Percentiles rank a stretch among this genome's conserved stretches.
These are phyloP conservation scores for Trapa incisa DNA, from an alignment of 345 rosid genomes.

Conservation along the genomic window DNA sequence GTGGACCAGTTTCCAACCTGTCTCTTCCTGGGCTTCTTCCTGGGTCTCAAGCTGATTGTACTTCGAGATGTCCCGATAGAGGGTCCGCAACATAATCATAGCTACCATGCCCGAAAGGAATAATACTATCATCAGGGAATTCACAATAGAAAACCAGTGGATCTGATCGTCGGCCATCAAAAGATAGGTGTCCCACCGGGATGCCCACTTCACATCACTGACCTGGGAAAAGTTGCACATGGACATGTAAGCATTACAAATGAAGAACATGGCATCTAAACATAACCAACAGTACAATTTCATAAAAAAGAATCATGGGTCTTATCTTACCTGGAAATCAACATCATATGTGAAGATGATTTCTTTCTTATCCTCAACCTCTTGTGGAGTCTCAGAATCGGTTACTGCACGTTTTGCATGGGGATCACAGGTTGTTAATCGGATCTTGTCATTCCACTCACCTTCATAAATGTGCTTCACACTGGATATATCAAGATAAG, in stretches of 20 bases:
- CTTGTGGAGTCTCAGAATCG: constrained; percentile 78
- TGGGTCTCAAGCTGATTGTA: constrained; percentile 93
- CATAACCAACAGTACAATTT: neutral
- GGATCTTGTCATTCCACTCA: constrained; percentile 55
- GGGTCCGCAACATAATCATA: constrained; percentile 90
- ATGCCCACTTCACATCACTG: constrained; percentile 91
- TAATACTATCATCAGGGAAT: constrained; percentile 87
- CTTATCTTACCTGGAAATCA: constrained; percentile 46
- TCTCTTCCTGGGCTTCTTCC: constrained; percentile 90
- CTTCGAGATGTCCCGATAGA: constrained; percentile 80
- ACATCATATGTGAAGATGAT: constrained; percentile 82
- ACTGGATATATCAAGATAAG: constrained; percentile 22
- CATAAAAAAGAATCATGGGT: neutral
- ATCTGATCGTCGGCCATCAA: constrained; percentile 90
- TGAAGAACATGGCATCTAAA: neutral
- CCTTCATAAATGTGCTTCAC: constrained; percentile 69
- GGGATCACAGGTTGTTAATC: constrained; percentile 70
- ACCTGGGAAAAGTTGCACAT: constrained; percentile 29
- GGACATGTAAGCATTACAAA: neutral
- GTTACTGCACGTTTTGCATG: constrained; percentile 65
- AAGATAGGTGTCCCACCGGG: constrained; percentile 92
- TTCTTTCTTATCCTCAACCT: constrained; percentile 61
- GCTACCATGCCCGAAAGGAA: constrained; percentile 98
- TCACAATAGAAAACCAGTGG: constrained; percentile 90
- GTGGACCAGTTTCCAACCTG: constrained; percentile 89